Base-by-base conservation (phyloP, 2,329 filamentous ascomycete genomes). In the Fusarium sp. region DNA sequence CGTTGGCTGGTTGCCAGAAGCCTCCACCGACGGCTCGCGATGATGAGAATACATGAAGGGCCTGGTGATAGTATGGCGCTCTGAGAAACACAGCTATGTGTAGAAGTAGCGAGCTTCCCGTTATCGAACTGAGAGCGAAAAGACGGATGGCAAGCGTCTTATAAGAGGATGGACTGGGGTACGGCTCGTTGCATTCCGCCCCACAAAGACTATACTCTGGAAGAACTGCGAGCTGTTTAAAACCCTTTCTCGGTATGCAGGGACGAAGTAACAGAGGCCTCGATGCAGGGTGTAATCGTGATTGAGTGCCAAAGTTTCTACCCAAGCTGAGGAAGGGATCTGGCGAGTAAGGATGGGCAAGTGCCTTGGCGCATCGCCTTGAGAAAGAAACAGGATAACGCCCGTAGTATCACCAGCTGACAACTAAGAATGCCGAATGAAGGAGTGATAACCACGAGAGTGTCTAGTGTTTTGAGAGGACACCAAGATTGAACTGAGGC, bases 311-410 rank as follows among this genome's bases (percentile, higher is more conserved):
- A 36, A 43, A 24, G 41, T 43, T 60, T 53, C 50, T 43, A 53
- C 49, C 35, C 41, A 65, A 31, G 10, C 36, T 26, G 52, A 64
- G 46, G 61, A 57, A 65, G 61, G 43, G 40, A 34, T 47, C 38
- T 48, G 44, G 34, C 4, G 25, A 42, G 44, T 53, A 47, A 46
- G 58, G 36, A 47, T 15, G 34, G 25, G 26, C 42, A 39, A 22
- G 41, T 50, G 25, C 19, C 32, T 60, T 42, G 44, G 57, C 25
- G 49, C 29, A 64, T 58, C n/a, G 31, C 49, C 25, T 48, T 19
- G 25, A 41, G 19, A 42, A 39, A 29, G 41, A 40, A 6, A 34
- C 51, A 32, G 31, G 9, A 26, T 31, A 7, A 19, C 38, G 22
- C 22, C 19, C 11, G 36, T 13, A 22, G 10, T 12, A 12, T 22